phyloP scores from a whole-genome alignment of 352 stramenopile species.

The Phytopythium vexans region DNA sequence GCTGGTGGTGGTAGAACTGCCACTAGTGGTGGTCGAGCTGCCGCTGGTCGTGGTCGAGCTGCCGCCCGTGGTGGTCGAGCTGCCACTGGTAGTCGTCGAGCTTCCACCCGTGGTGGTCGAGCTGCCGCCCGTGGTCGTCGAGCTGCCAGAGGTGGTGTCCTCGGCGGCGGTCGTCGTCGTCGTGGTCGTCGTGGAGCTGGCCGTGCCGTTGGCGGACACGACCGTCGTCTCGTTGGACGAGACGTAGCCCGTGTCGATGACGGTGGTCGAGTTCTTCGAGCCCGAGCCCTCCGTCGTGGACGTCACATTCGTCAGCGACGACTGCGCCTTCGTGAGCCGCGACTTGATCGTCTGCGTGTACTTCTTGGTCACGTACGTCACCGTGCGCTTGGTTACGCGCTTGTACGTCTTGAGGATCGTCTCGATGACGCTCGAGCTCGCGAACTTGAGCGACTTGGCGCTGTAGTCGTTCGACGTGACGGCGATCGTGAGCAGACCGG shows the following conservation, averaged over 20 bases:
- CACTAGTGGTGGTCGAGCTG: slow-evolving; percentile 10
- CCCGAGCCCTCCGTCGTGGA: slow-evolving; percentile 17
- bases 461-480: slow-evolving; percentile 40
- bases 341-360: slow-evolving; percentile 32
- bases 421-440: slow-evolving; percentile 36
- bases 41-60: slow-evolving; percentile 7
- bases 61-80: slow-evolving; percentile 19
- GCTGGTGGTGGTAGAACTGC: slow-evolving; percentile 4
- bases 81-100: slow-evolving; percentile 15
- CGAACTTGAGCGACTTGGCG: slow-evolving; percentile 40
- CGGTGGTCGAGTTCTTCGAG: slow-evolving; percentile 17
- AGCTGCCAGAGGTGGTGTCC: neutral
- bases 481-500: slow-evolving; percentile 41
- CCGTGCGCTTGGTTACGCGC: slow-evolving; percentile 24
- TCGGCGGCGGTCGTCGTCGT: slow-evolving; percentile 10
- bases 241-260: slow-evolving; percentile 27
- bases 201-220: slow-evolving; percentile 10
- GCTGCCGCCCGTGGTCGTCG: neutral
- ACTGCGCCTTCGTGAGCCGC: slow-evolving; percentile 21
- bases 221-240: slow-evolving; percentile 18
- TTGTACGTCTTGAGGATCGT: slow-evolving; percentile 35
- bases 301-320: slow-evolving; percentile 22
- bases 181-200: slow-evolving; percentile 13
- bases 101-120: no score
- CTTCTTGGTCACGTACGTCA: slow-evolving; percentile 31